Conservation (phyloP, 257 asterid genomes). For the Gentiana straminea region DNA sequence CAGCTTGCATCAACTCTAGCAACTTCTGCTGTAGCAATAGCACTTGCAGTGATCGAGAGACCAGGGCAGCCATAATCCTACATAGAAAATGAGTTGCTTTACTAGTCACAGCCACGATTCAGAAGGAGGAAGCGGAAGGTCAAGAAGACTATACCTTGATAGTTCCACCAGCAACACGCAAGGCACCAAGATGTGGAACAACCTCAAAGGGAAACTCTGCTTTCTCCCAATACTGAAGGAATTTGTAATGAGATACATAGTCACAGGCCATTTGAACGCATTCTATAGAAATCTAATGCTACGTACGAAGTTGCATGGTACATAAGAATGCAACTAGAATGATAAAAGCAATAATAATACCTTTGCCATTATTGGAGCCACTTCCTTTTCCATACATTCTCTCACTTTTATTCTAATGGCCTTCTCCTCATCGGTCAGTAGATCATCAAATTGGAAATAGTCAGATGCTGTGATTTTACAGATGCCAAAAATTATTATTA, state of each 20-base stretch:
- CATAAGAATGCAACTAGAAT: not conserved
- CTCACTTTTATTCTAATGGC: slow-evolving; percentile 56
- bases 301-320: not conserved
- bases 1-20: slow-evolving; percentile 99
- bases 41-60: slow-evolving; percentile 73
- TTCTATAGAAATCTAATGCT: too few species aligned
- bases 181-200: slow-evolving; percentile 72
- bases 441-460: slow-evolving; percentile 83
- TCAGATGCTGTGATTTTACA: slow-evolving; percentile 58
- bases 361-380: slow-evolving; percentile 93
- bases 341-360: slow-evolving; percentile 16
- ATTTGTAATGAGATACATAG: not conserved
- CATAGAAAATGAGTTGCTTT: slow-evolving; percentile 16
- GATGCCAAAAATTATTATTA: not conserved
- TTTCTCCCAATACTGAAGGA: slow-evolving; percentile 88
- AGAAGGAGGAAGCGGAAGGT: slow-evolving; percentile 1
- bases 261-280: not conserved
- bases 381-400: slow-evolving; percentile 83
- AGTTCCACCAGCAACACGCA: slow-evolving; percentile 72
- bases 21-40: slow-evolving; percentile 63
- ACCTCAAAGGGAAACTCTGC: slow-evolving; percentile 96
- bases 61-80: slow-evolving; percentile 94
- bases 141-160: slow-evolving; percentile 45
- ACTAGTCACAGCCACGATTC: slow-evolving; percentile 1
- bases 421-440: slow-evolving; percentile 65